Conservation (phyloP, 805 yeast genomes). For the Wickerhamomyces chambardii region DNA sequence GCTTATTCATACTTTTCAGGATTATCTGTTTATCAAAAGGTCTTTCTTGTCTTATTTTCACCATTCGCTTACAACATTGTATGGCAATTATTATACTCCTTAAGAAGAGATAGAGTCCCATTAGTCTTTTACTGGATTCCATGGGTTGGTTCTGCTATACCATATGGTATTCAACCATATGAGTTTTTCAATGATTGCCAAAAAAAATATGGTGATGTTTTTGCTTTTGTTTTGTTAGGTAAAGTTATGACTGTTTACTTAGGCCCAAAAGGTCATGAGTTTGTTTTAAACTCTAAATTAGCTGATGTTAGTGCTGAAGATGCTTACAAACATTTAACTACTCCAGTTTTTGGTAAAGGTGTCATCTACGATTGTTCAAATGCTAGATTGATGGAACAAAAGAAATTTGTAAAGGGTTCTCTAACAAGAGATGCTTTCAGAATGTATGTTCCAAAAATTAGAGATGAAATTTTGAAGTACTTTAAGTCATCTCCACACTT, state of each 20-base stretch:
- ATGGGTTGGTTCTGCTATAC: slow-evolving; percentile 88
- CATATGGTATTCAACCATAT: slow-evolving; percentile 91
- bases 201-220: slow-evolving; percentile 83
- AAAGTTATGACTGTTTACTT: slow-evolving; percentile 90
- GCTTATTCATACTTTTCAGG: slow-evolving; percentile 17
- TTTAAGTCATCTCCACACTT: slow-evolving; percentile 45
- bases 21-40: slow-evolving; percentile 26
- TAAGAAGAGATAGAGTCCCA: slow-evolving; percentile 79
- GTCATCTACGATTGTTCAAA: slow-evolving; percentile 97
- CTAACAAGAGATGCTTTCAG: slow-evolving; percentile 79
- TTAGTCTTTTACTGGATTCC: slow-evolving; percentile 90
- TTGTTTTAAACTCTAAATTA: slow-evolving; percentile 83
- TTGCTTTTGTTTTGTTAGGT: slow-evolving; percentile 84
- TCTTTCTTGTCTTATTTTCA: slow-evolving; percentile 21
- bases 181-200: slow-evolving; percentile 78
- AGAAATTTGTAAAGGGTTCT: slow-evolving; percentile 90
- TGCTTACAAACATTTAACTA: slow-evolving; percentile 92
- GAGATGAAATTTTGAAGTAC: slow-evolving; percentile 65
- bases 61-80: slow-evolving; percentile 59
- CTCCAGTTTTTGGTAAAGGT: slow-evolving; percentile 98
- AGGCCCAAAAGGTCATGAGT: slow-evolving; percentile 98
- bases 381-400: slow-evolving; percentile 92
- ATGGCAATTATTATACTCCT: slow-evolving; percentile 63
- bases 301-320: slow-evolving; percentile 93
- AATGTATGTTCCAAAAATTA: slow-evolving; percentile 80